Base-by-base conservation (phyloP, 1,139 yeast species). In the Taphrina communis region DNA sequence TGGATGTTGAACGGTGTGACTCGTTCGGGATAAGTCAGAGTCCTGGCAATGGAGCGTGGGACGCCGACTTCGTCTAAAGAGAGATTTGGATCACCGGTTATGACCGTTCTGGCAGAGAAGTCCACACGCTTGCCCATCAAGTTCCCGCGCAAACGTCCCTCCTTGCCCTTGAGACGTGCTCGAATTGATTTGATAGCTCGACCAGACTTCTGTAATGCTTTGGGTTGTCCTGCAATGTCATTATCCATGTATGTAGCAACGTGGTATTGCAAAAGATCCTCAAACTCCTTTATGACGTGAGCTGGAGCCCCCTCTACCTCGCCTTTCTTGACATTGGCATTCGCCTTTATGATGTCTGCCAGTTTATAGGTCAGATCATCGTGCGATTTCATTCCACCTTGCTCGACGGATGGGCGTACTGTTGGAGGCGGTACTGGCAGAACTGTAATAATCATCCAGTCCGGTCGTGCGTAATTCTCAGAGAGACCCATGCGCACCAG, bases 371-470 rank as follows among this genome's bases (percentile, higher is more conserved):
- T 95, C 80, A 95, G 88, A 84, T 95, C 99, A 85, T 95, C 99
- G 79, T 95, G 99, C 75, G 99, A 97, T 81, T 99, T 87, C 70
- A 97, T 97, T n/a, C 97, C 91, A 77, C 95, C 99, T 75, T 94
- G 94, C 1, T 99, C 97, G 81, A 95, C 94, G 53, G 97, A 90
- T 19, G 99, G 99, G 80, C 99, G 89, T 46, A 95, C 99, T 46
- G 98, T 98, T 70, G 99, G 99, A 67, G 99, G 99, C 57, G 99
- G 99, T n/a, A 95, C 99, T 0, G 99, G 99, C 75, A 95, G 83
- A 19, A 94, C 98, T 1, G 99, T 93, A 73, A 95, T 86, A 73
- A 95, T 84, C 88, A 95, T 87, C 99, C 99, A 95, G 79, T 95
- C 99, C 0, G 99, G 99, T 77, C 99, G 87, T 1, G 99, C 96